These are phyloP conservation scores for Bolboschoenoplectus hybrid DNA, from an alignment of 202 grass and related monocot genomes.

Conservation along the genomic window DNA sequence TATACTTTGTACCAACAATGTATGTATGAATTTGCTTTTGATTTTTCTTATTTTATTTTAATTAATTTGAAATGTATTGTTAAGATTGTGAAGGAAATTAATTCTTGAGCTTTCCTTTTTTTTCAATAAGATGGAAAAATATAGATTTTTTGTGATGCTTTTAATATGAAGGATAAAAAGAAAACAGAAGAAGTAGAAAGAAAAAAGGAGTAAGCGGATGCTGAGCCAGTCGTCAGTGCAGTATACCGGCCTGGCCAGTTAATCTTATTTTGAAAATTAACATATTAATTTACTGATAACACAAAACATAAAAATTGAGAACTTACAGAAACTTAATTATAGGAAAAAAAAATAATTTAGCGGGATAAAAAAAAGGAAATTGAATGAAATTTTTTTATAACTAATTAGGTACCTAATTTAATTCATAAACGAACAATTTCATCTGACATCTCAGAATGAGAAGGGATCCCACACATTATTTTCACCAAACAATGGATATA, in stretches of 20 bases:
- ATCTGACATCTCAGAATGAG: neutral
- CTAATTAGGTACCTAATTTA: neutral
- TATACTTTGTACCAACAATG: too few species aligned
- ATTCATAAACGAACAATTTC: neutral
- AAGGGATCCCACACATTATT: constrained; percentile 36
- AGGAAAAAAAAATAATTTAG: neutral
- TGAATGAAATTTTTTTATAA: neutral
- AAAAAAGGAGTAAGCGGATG: neutral
- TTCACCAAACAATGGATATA: constrained; percentile 10
- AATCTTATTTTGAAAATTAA: constrained; percentile 4
- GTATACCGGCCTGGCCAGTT: neutral
- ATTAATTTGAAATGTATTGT: too few species aligned
- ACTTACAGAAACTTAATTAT: neutral
- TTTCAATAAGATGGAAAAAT: too few species aligned
- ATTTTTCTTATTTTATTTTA: too few species aligned
- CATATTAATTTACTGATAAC: neutral
- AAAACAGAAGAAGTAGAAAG: too few species aligned
- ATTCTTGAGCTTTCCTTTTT: too few species aligned
- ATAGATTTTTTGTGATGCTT: too few species aligned
- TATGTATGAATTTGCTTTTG: too few species aligned
- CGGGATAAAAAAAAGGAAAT: neutral
- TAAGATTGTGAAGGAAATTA: too few species aligned
- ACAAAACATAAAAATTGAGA: neutral
- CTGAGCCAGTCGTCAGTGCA: neutral
- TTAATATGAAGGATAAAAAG: neutral